Evolutionary conservation across 2,329 filamentous ascomycete genomes (phyloP), one percentile per base, ranked within the genome.

Genomic region (Tympanopsis confertula): DNA sequence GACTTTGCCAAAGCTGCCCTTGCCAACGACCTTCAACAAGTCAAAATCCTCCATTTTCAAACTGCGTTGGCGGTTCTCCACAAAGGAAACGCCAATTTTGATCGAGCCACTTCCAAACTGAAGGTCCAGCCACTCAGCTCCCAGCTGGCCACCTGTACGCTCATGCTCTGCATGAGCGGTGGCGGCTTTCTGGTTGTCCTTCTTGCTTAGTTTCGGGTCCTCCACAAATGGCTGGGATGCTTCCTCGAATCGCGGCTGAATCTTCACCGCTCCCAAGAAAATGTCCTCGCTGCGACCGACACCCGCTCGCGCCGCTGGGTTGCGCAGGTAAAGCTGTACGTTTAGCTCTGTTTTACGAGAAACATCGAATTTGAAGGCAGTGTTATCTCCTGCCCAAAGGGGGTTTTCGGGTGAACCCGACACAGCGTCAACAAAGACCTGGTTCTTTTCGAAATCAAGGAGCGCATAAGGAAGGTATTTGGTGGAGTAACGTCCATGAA

Each of bases 321-420:
- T 96, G 48, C 91, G 82, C 56, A 98, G 81, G 61, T 95, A 98
- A 30, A 98, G 68, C 48, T 94, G 89, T 19, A 96, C 79, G 43
- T 80, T 85, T 42, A 98, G 69, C 50, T 96, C 89, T 2, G 88
- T 94, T 38, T 87, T 83, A 52, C 91, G 76, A 39, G 91, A 96
- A 43, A 98, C 91, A 68, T 98, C 91, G 59, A 98, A 98, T 64
- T 98, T 98, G 74, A 95, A 98, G 53, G 94, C 87, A n/a, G 91
- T 98, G 61, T 89, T 96, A 55, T 89, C 86, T 44, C 91, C 91
- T 3, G 89, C 88, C 87, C 91, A 98, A 1, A 95, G 68, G 0
- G 91, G 91, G 57, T 93, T 93, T 61, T 95, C 87, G 7, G 91
- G 89, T 35, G 78, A 88, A 41, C 91, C 91, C 37, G 91, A 91